phyloP scores from a whole-genome alignment of 164 flowering plant species.

The Magnolia changhungtana region DNA sequence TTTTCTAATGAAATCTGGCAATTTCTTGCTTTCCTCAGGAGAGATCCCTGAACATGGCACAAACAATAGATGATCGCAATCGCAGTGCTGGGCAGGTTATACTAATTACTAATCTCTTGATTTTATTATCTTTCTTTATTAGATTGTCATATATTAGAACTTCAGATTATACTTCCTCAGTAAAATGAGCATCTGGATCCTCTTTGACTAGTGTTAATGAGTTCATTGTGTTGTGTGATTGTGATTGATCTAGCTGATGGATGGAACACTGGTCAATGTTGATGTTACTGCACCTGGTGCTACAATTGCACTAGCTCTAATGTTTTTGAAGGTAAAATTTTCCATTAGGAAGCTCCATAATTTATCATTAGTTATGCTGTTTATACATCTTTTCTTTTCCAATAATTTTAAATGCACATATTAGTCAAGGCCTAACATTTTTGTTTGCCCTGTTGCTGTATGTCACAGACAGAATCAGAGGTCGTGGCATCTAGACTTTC shows the following conservation, averaged over 20 bases:
- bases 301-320: constrained; percentile 75
- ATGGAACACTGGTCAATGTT: constrained; percentile 66
- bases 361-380: neutral
- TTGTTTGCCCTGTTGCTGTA: neutral
- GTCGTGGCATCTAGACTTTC: constrained; percentile 63
- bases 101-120: neutral
- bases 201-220: too few species aligned
- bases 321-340: constrained; percentile 75
- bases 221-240: neutral
- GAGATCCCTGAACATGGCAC: constrained; percentile 27
- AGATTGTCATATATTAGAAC: neutral
- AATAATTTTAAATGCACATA: neutral
- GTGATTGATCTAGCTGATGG: constrained; percentile 51
- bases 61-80: constrained; percentile 45
- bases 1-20: neutral
- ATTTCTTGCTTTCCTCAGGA: constrained; percentile 38
- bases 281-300: constrained; percentile 99
- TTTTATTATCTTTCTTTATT: neutral
- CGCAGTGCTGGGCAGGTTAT: constrained; percentile 64
- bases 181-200: too few species aligned
- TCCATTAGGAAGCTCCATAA: neutral
- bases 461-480: constrained; percentile 82
- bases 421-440: neutral
- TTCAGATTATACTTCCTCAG: constrained; percentile 5
- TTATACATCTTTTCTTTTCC: neutral